These are phyloP conservation scores for Cryptosporidium sp. DNA, from an alignment of 169 alveolate genomes.

Conservation along the genomic window DNA sequence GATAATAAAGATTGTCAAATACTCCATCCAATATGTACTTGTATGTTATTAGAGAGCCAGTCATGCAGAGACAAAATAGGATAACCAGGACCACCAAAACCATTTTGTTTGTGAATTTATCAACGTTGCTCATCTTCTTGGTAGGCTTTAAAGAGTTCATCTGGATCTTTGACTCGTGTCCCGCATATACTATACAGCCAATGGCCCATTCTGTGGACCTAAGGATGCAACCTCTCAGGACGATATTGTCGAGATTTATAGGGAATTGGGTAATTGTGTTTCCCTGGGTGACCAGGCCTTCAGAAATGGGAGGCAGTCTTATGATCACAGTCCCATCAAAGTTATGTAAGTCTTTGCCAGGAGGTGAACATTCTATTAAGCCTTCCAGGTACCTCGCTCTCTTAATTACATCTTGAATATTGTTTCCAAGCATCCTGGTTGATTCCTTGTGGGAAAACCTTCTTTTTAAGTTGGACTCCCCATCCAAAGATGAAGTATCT, in stretches of 20 bases:
- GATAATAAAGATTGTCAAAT: conserved; percentile 11
- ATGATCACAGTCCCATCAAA: conserved; percentile 74
- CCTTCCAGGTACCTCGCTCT: conserved; percentile 65
- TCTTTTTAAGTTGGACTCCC: conserved; percentile 87
- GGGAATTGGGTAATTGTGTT: conserved; percentile 67
- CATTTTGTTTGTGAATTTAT: conserved; percentile 80
- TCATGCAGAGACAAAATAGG: conserved; percentile 78
- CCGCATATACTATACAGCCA: conserved; percentile 95
- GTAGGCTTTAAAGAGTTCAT: conserved; percentile 85
- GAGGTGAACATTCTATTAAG: conserved; percentile 73
- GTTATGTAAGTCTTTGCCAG: conserved; percentile 65
- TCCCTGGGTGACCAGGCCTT: conserved; percentile 59
- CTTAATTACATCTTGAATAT: conserved; percentile 45
- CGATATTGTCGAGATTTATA: conserved; percentile 77
- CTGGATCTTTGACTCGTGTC: conserved; percentile 95
- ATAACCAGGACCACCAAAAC: conserved; percentile 84
- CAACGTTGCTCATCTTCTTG: conserved; percentile 84
- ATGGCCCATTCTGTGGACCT: conserved; percentile 93
- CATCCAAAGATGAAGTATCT: conserved; percentile 89
- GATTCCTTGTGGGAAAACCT: conserved; percentile 76
- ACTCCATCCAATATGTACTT: conserved; percentile 16
- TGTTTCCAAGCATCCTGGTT: conserved; percentile 31
- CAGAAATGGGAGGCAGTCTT: conserved; percentile 54
- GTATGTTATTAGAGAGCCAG: conserved; percentile 48
- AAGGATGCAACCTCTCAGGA: conserved; percentile 93